phyloP scores from a whole-genome alignment of 192 early-diverging fungal species.

The Backusella tuberculispora region DNA sequence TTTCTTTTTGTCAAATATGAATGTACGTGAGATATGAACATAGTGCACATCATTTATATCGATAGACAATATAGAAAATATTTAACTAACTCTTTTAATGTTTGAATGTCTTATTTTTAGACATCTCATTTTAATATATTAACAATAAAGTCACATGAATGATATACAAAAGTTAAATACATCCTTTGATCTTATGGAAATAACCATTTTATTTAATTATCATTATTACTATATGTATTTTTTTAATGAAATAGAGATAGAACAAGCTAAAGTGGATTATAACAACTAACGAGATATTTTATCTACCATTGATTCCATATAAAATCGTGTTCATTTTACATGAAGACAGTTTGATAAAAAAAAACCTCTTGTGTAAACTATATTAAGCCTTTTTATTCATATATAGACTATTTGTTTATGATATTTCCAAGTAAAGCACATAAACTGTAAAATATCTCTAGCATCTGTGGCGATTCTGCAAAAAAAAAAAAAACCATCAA shows the following conservation, averaged over 20 bases:
- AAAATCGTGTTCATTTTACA: too few species aligned
- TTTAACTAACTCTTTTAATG: background rate
- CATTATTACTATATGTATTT: too few species aligned
- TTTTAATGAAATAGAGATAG: too few species aligned
- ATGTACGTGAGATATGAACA: background rate
- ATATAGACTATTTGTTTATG: background rate
- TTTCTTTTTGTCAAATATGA: background rate
- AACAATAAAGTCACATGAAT: background rate
- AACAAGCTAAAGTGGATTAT: too few species aligned
- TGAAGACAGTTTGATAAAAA: too few species aligned
- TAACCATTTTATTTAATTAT: too few species aligned
- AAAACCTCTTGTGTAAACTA: background rate
- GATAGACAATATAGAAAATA: background rate
- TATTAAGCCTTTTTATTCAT: slow-evolving; percentile 1
- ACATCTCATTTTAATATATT: background rate
- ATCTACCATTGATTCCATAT: too few species aligned
- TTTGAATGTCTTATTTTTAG: background rate
- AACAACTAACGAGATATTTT: too few species aligned
- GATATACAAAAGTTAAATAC: too few species aligned
- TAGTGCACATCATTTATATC: background rate
- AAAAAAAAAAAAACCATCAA: background rate
- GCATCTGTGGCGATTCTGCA: background rate
- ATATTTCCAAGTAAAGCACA: too few species aligned
- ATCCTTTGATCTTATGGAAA: too few species aligned
- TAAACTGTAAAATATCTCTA: too few species aligned